These are phyloP conservation scores for Populus euphratica DNA, from an alignment of 345 rosid genomes.

Conservation along the genomic window DNA sequence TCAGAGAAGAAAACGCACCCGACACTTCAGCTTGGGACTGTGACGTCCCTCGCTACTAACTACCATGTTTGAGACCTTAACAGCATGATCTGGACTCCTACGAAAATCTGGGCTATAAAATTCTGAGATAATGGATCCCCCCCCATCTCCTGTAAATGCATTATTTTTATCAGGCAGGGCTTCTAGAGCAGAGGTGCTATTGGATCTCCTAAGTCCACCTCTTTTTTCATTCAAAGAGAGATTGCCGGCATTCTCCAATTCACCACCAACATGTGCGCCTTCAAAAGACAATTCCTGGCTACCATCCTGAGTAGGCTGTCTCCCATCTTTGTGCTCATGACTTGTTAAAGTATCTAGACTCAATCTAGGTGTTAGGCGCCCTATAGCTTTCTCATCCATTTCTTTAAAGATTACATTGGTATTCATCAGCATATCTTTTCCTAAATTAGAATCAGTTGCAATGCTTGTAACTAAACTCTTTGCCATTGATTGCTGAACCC, in stretches of 20 bases:
- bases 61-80: slow-evolving; percentile 37
- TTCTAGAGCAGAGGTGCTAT: slow-evolving; percentile 70
- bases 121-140: slow-evolving; percentile 65
- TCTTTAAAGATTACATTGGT: slow-evolving; percentile 29
- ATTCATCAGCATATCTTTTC: slow-evolving; percentile 27
- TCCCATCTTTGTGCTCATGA: slow-evolving; percentile 18
- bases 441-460: slow-evolving; percentile 20
- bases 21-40: slow-evolving; percentile 61
- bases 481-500: slow-evolving; percentile 25
- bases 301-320: slow-evolving; percentile 22
- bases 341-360: slow-evolving; percentile 37
- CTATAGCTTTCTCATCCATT: slow-evolving; percentile 38
- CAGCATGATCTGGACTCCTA: slow-evolving; percentile 30
- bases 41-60: slow-evolving; percentile 45
- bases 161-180: slow-evolving; percentile 43
- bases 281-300: slow-evolving; percentile 31
- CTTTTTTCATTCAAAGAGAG: slow-evolving; percentile 46
- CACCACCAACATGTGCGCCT: slow-evolving; percentile 27
- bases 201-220: slow-evolving; percentile 73
- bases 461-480: slow-evolving; percentile 22
- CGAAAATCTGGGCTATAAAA: slow-evolving; percentile 58
- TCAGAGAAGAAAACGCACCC: slow-evolving; percentile 43
- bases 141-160: slow-evolving; percentile 47
- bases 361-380: slow-evolving; percentile 32
- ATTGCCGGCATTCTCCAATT: slow-evolving; percentile 22